These are phyloP conservation scores for Scheffersomyces stipitis DNA, from an alignment of 805 yeast genomes.

Conservation along the genomic window DNA sequence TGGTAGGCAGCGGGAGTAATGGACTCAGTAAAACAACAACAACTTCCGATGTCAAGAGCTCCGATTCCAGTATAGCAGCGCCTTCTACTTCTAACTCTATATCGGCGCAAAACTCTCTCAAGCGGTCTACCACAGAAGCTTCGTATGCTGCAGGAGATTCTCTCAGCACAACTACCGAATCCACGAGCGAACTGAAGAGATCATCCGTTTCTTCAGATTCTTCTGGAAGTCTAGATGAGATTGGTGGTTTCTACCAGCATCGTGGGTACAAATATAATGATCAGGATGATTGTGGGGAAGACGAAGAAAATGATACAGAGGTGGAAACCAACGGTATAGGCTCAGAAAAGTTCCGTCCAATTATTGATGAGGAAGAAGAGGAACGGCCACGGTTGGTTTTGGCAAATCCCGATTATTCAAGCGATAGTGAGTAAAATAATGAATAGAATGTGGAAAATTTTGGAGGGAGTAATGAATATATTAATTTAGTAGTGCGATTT, in stretches of 20 bases:
- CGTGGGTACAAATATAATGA: slow-evolving; percentile 34
- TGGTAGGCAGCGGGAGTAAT: too few relatives aligned
- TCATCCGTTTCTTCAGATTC: slow-evolving; percentile 25
- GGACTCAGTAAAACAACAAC: background rate
- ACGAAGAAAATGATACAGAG: slow-evolving; percentile 11
- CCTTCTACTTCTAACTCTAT: slow-evolving; percentile 10
- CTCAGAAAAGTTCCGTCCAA: background rate
- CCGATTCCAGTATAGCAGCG: slow-evolving; percentile 14
- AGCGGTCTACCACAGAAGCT: slow-evolving; percentile 30
- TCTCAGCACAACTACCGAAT: slow-evolving; percentile 18
- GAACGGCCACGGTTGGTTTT: slow-evolving; percentile 48
- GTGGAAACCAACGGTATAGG: slow-evolving; percentile 5
- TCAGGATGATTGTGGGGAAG: slow-evolving; percentile 17
- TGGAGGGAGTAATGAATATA: too few relatives aligned
- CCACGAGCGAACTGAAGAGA: slow-evolving; percentile 15
- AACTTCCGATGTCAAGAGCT: slow-evolving; percentile 7
- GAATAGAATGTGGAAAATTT: too few relatives aligned
- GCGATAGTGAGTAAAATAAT: slow-evolving; percentile 47
- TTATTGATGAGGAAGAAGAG: slow-evolving; percentile 27
- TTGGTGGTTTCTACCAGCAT: slow-evolving; percentile 42
- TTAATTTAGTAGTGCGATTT: too few relatives aligned
- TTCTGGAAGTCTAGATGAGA: slow-evolving; percentile 29
- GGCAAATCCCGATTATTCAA: slow-evolving; percentile 53
- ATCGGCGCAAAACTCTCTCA: slow-evolving; percentile 29
- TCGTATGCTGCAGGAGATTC: slow-evolving; percentile 17